Evolutionary conservation across 306 rosid species (phyloP).

Genomic region (Urtica urens): DNA sequence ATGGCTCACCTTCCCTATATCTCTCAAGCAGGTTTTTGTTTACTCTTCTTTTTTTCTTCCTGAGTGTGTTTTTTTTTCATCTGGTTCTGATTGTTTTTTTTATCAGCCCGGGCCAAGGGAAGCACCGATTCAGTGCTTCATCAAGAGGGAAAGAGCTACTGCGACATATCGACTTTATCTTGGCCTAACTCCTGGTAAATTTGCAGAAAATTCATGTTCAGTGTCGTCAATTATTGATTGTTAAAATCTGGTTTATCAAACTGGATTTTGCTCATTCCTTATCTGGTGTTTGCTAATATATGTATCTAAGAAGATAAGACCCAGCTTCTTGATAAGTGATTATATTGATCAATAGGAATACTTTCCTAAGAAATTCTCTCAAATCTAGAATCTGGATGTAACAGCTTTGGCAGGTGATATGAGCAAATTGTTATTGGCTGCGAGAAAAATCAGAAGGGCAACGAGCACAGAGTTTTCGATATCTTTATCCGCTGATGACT

Average conservation of each 20-base stretch:
- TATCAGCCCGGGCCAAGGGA: constrained; percentile 81
- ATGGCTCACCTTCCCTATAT: constrained; percentile 71
- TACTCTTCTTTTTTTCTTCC: background rate
- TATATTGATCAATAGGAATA: background rate
- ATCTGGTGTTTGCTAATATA: background rate
- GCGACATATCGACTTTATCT: constrained; percentile 72
- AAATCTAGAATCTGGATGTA: background rate
- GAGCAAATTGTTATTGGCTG: constrained; percentile 72
- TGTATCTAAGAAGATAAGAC: background rate
- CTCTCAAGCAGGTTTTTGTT: constrained; percentile 65
- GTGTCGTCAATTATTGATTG: constrained; percentile 2
- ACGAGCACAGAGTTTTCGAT: constrained; percentile 59
- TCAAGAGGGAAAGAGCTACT: constrained; percentile 68
- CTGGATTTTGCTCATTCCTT: background rate
- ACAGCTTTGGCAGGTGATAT: constrained; percentile 70
- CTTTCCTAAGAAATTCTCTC: background rate
- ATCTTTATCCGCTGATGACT: constrained; percentile 59
- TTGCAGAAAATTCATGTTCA: constrained; percentile 7
- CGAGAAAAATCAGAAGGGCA: constrained; percentile 71
- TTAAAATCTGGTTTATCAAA: background rate
- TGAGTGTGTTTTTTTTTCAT: constrained; percentile 1
- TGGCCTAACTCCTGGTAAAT: constrained; percentile 93
- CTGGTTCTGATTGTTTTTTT: background rate
- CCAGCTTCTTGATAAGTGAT: constrained; percentile 5
- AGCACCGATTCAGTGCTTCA: constrained; percentile 73